A percentile compares a stretch with the other conserved stretches of the same genome.
These are phyloP conservation scores for Dovyalis caffra DNA, from an alignment of 345 rosid genomes.

Conservation along the genomic window DNA sequence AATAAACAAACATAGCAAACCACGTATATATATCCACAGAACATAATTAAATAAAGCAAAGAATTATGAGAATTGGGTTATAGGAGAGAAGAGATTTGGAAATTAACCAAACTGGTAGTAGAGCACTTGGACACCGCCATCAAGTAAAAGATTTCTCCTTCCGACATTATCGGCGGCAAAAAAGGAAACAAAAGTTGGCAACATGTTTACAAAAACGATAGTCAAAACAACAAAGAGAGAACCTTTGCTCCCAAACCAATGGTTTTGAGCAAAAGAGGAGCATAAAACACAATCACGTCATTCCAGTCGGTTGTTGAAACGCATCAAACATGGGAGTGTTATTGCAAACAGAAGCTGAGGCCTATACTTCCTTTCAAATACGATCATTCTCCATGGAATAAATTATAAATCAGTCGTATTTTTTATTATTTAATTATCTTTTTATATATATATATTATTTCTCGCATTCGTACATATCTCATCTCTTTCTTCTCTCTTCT, in stretches of 20 bases:
- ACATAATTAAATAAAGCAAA: background rate
- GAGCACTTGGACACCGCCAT: conserved; percentile 36
- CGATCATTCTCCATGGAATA: no score
- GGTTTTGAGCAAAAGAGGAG: conserved; percentile 37
- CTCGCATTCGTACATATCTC: no score
- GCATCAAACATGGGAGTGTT: conserved; percentile 31
- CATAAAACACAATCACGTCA: conserved; percentile 43
- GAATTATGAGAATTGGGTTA: no score
- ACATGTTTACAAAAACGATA: conserved; percentile 25
- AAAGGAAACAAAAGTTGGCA: conserved; percentile 29
- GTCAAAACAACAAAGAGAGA: conserved; percentile 28
- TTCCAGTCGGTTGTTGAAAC: conserved; percentile 42
- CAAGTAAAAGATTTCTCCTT: conserved; percentile 28
- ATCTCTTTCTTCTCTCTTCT: no score
- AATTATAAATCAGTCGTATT: no score
- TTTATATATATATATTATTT: no score
- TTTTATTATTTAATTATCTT: no score
- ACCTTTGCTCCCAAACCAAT: conserved; percentile 31
- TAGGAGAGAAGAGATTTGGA: background rate
- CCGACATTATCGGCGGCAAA: conserved; percentile 30
- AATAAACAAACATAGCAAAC: background rate
- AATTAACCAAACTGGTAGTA: conserved; percentile 23
- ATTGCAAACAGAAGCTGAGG: conserved; percentile 34
- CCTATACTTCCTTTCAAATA: conserved; percentile 24
- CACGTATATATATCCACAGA: no score